Percentiles rank a stretch among this genome's conserved stretches.
phyloP scores from a whole-genome alignment of 1,284 basidiomycete species.

The Trametes sp. region DNA sequence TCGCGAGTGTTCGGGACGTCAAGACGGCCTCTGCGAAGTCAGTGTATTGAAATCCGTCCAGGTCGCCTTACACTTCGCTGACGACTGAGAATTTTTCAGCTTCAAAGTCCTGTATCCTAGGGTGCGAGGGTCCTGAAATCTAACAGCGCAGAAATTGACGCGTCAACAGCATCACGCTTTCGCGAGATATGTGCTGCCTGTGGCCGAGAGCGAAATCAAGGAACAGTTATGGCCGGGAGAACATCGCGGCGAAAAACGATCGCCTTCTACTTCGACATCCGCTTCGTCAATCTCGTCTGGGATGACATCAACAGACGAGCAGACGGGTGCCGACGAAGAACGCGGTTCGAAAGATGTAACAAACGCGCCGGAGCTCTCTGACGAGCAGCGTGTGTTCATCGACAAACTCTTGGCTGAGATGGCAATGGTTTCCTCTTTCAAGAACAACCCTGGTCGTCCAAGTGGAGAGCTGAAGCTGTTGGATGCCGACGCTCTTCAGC shows the following conservation, averaged over 20 bases:
- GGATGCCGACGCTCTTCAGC: constrained; percentile 28
- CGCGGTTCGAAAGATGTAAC: not conserved
- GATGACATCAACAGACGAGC: not conserved
- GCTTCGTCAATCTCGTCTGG: constrained; percentile 5
- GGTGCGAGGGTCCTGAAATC: constrained; percentile 8
- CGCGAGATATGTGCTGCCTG: constrained; percentile 34
- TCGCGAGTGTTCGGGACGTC: constrained; percentile 33
- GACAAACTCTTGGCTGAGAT: constrained; percentile 26
- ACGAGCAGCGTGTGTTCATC: constrained; percentile 10
- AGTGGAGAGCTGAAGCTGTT: constrained; percentile 28
- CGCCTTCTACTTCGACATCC: constrained; percentile 3
- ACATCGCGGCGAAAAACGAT: constrained; percentile 1
- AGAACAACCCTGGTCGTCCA: constrained; percentile 29
- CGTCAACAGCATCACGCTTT: constrained; percentile 30
- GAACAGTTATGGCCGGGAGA: constrained; percentile 28
- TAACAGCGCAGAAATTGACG: not conserved
- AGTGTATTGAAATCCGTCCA: not conserved
- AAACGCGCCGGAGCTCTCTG: not conserved
- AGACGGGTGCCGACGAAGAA: not conserved
- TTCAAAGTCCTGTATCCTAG: constrained; percentile 32
- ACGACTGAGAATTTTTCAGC: constrained; percentile 12
- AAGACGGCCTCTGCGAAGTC: constrained; percentile 32
- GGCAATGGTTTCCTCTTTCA: constrained; percentile 20
- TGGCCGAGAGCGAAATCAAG: constrained; percentile 31
- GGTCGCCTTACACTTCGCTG: not conserved